A percentile compares a stretch with the other conserved stretches of the same genome.
phyloP scores from a whole-genome alignment of 2,329 filamentous ascomycete species.

The Amphichorda felina region DNA sequence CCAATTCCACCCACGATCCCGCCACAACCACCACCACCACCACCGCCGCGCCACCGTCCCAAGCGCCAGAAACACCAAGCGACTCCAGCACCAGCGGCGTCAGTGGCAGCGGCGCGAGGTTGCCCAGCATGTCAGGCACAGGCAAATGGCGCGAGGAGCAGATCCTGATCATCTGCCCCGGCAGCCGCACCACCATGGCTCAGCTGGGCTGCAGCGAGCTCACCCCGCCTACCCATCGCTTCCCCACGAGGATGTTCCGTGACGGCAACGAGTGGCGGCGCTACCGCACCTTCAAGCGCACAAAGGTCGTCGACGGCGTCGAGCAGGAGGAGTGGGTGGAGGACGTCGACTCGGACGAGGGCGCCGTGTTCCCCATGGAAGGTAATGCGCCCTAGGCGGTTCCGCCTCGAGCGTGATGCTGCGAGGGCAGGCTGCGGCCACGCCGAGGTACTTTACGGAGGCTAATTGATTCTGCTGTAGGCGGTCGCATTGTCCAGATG shows the following conservation, averaged over 20 bases:
- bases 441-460: slow-evolving; percentile 2
- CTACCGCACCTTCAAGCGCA: slow-evolving; percentile 61
- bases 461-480: slow-evolving; percentile 19
- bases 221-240: slow-evolving; percentile 75
- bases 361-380: slow-evolving; percentile 76
- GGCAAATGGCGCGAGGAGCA: slow-evolving; percentile 54
- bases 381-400: slow-evolving; percentile 34
- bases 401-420: too few relatives aligned
- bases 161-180: slow-evolving; percentile 63
- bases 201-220: slow-evolving; percentile 86
- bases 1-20: background rate
- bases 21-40: slow-evolving; percentile 1
- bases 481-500: slow-evolving; percentile 82
- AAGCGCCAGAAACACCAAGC: slow-evolving; percentile 5
- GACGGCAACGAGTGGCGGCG: slow-evolving; percentile 69
- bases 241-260: slow-evolving; percentile 90
- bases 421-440: too few relatives aligned
- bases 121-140: slow-evolving; percentile 37
- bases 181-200: slow-evolving; percentile 81
- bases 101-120: background rate
- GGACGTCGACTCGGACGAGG: slow-evolving; percentile 77
- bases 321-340: slow-evolving; percentile 69
- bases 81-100: slow-evolving; percentile 4
- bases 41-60: slow-evolving; percentile 2
- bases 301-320: slow-evolving; percentile 34